Conservation (phyloP, 1,284 basidiomycete species). For the Anthracocystis setariae region DNA sequence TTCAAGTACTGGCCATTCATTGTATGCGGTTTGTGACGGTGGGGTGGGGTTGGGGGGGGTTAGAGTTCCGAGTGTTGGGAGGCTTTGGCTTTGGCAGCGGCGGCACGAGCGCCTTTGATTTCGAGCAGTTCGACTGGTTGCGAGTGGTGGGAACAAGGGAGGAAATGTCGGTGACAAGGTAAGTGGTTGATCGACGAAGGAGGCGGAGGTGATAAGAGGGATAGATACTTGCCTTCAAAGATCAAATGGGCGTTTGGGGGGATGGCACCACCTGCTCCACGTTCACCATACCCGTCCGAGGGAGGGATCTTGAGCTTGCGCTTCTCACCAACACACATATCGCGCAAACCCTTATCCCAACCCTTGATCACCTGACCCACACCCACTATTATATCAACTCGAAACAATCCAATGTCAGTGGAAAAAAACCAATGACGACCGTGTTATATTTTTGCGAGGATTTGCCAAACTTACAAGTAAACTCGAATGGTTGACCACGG, state of each 20-base stretch:
- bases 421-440: too few species aligned
- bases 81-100: slow-evolving; percentile 15
- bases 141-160: too few species aligned
- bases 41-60: neutral
- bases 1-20: neutral
- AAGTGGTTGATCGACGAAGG: too few species aligned
- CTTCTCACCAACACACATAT: slow-evolving; percentile 91
- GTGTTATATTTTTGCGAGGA: too few species aligned
- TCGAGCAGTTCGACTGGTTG: slow-evolving; percentile 43
- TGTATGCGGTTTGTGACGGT: neutral
- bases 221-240: slow-evolving; percentile 76
- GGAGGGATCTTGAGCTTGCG: slow-evolving; percentile 74
- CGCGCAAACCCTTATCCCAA: slow-evolving; percentile 70
- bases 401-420: too few species aligned
- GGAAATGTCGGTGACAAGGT: too few species aligned
- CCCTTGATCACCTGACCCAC: slow-evolving; percentile 81
- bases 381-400: slow-evolving; percentile 75
- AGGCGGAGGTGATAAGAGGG: too few species aligned
- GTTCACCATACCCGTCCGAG: slow-evolving; percentile 72
- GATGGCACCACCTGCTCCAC: slow-evolving; percentile 81
- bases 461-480: slow-evolving; percentile 47
- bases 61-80: slow-evolving; percentile 22
- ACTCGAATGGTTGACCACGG: slow-evolving; percentile 73
- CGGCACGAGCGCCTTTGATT: slow-evolving; percentile 43
- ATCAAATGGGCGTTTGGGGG: slow-evolving; percentile 84